Percentiles rank a stretch among this genome's conserved stretches.
Evolutionary conservation across 148 eudicot genomes (phyloP).

Genomic region (Suaeda aralocaspica): DNA sequence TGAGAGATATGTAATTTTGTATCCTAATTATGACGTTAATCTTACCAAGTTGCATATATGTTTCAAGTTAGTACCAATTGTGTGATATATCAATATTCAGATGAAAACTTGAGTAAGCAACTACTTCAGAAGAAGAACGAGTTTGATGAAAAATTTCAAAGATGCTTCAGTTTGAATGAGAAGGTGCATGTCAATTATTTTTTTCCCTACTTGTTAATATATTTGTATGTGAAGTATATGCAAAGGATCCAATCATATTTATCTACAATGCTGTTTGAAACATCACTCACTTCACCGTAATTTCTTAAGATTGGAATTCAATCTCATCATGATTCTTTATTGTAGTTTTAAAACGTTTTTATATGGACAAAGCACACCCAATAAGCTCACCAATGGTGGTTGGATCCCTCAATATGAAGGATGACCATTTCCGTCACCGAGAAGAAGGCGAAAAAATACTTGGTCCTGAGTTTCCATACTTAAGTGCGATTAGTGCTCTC

Average conservation of each 20-base stretch:
- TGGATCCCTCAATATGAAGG: too few species aligned
- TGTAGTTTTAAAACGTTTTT: too few species aligned
- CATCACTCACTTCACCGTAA: background rate
- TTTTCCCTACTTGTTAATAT: background rate
- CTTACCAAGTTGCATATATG: background rate
- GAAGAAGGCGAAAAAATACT: too few species aligned
- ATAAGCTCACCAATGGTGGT: too few species aligned
- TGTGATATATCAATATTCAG: constrained; percentile 29
- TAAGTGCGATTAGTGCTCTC: too few species aligned
- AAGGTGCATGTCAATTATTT: constrained; percentile 47
- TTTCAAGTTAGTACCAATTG: background rate
- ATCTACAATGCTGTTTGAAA: background rate
- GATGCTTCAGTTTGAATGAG: constrained; percentile 57
- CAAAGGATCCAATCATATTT: background rate
- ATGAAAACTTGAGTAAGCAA: constrained; percentile 46
- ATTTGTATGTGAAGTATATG: background rate
- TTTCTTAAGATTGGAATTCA: background rate
- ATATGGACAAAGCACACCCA: too few species aligned
- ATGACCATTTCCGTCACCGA: too few species aligned
- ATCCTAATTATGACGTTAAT: background rate
- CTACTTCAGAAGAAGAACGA: constrained; percentile 59
- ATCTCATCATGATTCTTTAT: background rate
- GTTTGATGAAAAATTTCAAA: constrained; percentile 59
- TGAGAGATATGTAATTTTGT: background rate
- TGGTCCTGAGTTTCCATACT: too few species aligned